Evolutionary conservation across 495 filamentous ascomycete genomes (phyloP).

Genomic region (Hyaloscypha variabilis): DNA sequence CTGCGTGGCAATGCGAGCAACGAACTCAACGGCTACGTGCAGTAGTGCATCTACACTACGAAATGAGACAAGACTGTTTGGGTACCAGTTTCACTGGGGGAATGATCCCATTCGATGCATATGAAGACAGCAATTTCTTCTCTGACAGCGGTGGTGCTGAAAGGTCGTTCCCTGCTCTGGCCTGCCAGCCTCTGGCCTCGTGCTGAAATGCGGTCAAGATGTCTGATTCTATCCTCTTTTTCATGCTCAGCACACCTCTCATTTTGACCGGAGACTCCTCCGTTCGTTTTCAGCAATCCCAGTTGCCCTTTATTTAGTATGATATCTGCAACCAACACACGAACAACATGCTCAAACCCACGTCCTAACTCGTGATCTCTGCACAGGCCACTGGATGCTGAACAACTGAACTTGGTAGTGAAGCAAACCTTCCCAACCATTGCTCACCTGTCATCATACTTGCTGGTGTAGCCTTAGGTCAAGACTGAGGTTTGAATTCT

Average conservation of each 20-base stretch:
- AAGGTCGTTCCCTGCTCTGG: not conserved
- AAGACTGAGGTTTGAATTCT: too few species aligned
- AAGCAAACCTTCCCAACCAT: too few species aligned
- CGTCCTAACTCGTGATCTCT: too few species aligned
- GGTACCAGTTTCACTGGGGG: slow-evolving; percentile 21
- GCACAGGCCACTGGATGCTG: too few species aligned
- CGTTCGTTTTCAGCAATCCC: not conserved
- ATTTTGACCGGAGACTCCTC: not conserved
- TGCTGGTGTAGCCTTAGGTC: too few species aligned
- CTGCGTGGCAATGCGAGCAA: not conserved
- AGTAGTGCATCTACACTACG: slow-evolving; percentile 11
- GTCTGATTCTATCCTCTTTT: not conserved
- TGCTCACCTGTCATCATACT: too few species aligned
- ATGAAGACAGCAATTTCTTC: slow-evolving; percentile 14
- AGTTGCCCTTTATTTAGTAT: not conserved
- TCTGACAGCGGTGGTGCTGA: slow-evolving; percentile 1
- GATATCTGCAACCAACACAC: not conserved
- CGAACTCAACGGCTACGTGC: slow-evolving; percentile 25
- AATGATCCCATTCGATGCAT: not conserved
- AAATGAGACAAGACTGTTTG: slow-evolving; percentile 24
- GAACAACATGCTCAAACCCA: not conserved
- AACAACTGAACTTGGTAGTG: too few species aligned
- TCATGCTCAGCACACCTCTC: not conserved
- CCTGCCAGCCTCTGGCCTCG: not conserved
- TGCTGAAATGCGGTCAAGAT: not conserved